A percentile compares a stretch with the other conserved stretches of the same genome.
phyloP scores from a whole-genome alignment of 1,284 basidiomycete genomes.

The Pseudozyma hubeiensis region DNA sequence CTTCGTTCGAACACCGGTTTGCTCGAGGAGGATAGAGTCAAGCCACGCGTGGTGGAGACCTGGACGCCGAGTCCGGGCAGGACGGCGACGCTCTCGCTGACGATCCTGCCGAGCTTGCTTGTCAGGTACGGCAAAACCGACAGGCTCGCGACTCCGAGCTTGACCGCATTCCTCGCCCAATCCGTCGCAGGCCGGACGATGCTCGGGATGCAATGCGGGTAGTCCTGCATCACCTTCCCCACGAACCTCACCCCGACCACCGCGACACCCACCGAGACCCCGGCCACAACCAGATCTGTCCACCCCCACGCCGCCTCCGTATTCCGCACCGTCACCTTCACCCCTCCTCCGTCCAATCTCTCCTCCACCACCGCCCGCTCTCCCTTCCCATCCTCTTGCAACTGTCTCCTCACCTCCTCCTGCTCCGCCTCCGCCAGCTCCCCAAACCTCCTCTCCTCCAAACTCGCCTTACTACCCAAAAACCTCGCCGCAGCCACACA shows the following conservation, averaged over 20 bases:
- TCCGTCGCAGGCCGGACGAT: slow-evolving; percentile 6
- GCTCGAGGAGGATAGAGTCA: slow-evolving; percentile 4
- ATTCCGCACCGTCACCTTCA: slow-evolving; percentile 39
- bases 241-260: slow-evolving; percentile 10
- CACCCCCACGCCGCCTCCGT: slow-evolving; percentile 15
- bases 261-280: slow-evolving; percentile 7
- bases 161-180: neutral
- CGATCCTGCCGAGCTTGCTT: slow-evolving; percentile 24
- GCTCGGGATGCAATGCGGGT: slow-evolving; percentile 21
- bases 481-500: slow-evolving; percentile 73
- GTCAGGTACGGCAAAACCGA: slow-evolving; percentile 18
- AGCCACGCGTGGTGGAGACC: slow-evolving; percentile 44
- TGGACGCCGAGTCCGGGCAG: slow-evolving; percentile 59
- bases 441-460: slow-evolving; percentile 12
- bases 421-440: slow-evolving; percentile 19
- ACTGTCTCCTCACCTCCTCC: slow-evolving; percentile 13
- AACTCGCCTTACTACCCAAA: slow-evolving; percentile 69
- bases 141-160: slow-evolving; percentile 4
- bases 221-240: slow-evolving; percentile 11
- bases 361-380: slow-evolving; percentile 13
- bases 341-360: slow-evolving; percentile 13
- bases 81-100: slow-evolving; percentile 35
- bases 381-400: slow-evolving; percentile 3
- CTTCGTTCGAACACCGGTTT: neutral
- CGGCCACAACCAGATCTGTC: slow-evolving; percentile 13